A percentile compares a stretch with the other conserved stretches of the same genome.
These are phyloP conservation scores for Grosmannia serpens DNA, from an alignment of 2,329 filamentous ascomycete genomes.

Conservation along the genomic window DNA sequence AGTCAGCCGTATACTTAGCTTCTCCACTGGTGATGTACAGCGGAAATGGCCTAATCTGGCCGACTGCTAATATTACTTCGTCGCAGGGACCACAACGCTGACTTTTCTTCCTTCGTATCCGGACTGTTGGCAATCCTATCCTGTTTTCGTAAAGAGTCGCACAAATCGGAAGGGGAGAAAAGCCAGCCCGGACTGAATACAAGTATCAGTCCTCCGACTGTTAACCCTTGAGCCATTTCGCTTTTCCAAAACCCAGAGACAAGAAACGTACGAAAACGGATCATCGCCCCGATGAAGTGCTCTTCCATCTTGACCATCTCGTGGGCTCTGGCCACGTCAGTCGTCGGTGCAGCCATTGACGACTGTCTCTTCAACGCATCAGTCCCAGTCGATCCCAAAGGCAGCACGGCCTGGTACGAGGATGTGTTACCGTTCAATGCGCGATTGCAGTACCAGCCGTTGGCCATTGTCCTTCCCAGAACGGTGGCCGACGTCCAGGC, in stretches of 20 bases:
- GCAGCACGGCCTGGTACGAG: slow-evolving; percentile 14
- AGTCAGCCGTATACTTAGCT: too few relatives aligned
- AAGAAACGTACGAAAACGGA: background rate
- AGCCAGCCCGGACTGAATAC: too few relatives aligned
- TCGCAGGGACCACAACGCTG: too few relatives aligned
- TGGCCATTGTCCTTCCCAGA: slow-evolving; percentile 30
- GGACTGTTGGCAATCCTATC: too few relatives aligned
- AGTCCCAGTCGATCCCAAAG: slow-evolving; percentile 15
- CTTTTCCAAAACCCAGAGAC: background rate
- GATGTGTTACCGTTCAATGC: slow-evolving; percentile 19
- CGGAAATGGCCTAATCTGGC: too few relatives aligned
- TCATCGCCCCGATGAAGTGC: background rate
- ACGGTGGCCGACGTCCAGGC: slow-evolving; percentile 31
- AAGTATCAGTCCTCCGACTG: too few relatives aligned
- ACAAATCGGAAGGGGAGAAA: too few relatives aligned
- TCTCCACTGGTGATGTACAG: too few relatives aligned
- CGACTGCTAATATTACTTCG: too few relatives aligned
- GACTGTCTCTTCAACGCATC: slow-evolving; percentile 17
- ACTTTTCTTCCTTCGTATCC: too few relatives aligned
- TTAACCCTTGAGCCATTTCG: too few relatives aligned
- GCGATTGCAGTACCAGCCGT: slow-evolving; percentile 20
- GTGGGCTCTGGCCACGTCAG: background rate
- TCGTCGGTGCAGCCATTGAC: slow-evolving; percentile 14
- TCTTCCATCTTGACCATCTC: background rate
- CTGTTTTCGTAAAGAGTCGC: too few relatives aligned